phyloP scores from a whole-genome alignment of 1,139 yeast genomes.

The Protomyces lactucae-debilis region DNA sequence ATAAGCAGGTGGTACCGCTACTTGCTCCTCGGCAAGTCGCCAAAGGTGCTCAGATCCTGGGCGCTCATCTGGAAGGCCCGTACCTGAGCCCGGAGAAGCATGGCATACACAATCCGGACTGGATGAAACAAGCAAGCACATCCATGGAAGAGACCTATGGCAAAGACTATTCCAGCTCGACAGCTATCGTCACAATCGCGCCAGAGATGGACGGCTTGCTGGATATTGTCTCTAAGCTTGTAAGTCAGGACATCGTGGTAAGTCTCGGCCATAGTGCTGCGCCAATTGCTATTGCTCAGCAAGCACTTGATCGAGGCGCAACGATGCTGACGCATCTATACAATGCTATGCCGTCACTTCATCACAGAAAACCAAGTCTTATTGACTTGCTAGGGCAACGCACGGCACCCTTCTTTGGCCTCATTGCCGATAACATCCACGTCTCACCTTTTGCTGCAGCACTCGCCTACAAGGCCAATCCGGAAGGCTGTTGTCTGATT shows the following conservation, averaged over 20 bases:
- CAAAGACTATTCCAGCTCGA: conserved; percentile 45
- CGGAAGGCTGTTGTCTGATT: conserved; percentile 54
- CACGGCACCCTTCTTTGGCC: conserved; percentile 45
- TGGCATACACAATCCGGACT: conserved; percentile 52
- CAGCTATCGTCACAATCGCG: conserved; percentile 56
- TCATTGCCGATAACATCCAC: conserved; percentile 61
- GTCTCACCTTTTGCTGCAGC: conserved; percentile 56
- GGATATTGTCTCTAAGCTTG: conserved; percentile 47
- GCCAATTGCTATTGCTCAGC: conserved; percentile 48
- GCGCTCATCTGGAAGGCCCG: conserved; percentile 66
- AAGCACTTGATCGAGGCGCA: conserved; percentile 53
- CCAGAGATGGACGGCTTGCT: conserved; percentile 57
- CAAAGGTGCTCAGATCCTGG: conserved; percentile 51
- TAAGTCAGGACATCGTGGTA: conserved; percentile 43
- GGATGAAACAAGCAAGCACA: conserved; percentile 48
- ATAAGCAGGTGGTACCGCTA: conserved; percentile 50
- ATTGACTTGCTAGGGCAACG: conserved; percentile 50
- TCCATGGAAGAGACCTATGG: conserved; percentile 49
- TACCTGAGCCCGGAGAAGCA: conserved; percentile 53
- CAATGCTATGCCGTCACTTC: conserved; percentile 67
- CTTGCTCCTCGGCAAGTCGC: conserved; percentile 43
- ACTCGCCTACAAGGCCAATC: conserved; percentile 52
- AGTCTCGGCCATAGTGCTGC: conserved; percentile 58
- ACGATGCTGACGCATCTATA: conserved; percentile 60
- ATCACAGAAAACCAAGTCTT: conserved; percentile 58